Conservation (phyloP, 805 yeast species). For the Kazachstania psychrophila region DNA sequence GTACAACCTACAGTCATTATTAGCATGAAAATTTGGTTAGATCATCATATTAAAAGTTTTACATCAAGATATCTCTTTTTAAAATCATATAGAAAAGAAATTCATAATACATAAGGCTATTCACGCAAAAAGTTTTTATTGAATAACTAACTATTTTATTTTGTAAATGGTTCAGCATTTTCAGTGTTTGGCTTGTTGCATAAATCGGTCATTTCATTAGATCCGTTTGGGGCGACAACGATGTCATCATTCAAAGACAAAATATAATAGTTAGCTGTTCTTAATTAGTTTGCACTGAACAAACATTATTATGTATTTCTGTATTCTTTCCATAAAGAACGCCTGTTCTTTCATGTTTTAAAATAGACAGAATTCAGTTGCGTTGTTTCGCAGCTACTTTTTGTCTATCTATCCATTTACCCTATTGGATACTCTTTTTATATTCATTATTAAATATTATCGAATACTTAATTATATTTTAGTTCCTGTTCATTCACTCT, state of each 20-base stretch:
- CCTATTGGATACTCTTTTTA: too few species aligned
- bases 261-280: too few species aligned
- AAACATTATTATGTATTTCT: not conserved
- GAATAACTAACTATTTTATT: slow-evolving; percentile 1
- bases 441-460: too few species aligned
- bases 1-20: too few species aligned
- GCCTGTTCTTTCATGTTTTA: slow-evolving; percentile 10
- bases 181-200: slow-evolving; percentile 33
- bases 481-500: too few species aligned
- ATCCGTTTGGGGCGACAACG: slow-evolving; percentile 37
- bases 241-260: slow-evolving; percentile 24
- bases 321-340: slow-evolving; percentile 14
- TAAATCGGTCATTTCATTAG: slow-evolving; percentile 24
- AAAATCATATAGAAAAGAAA: too few species aligned
- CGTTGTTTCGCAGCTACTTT: too few species aligned
- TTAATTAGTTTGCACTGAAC: too few species aligned
- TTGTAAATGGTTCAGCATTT: slow-evolving; percentile 26
- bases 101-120: not conserved
- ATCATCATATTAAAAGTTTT: slow-evolving; percentile 7
- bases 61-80: not conserved
- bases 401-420: too few species aligned
- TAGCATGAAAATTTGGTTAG: slow-evolving; percentile 27
- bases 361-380: not conserved
- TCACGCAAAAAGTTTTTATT: not conserved
- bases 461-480: too few species aligned